Evolutionary conservation across 2,329 filamentous ascomycete genomes (phyloP).

Genomic region (Fonsecaea pugnacius): DNA sequence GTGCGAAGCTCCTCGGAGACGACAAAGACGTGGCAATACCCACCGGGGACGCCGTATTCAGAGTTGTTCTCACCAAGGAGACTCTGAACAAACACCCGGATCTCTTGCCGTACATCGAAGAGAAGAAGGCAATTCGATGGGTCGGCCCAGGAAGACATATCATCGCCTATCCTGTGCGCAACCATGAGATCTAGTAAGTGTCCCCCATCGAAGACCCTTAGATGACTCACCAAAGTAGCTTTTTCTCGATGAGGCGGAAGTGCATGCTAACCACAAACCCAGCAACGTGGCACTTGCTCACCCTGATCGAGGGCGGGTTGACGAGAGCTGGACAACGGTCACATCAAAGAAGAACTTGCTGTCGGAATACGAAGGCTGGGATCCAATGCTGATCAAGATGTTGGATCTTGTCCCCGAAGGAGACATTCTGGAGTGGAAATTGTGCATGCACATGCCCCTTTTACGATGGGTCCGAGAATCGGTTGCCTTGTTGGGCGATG

Average conservation of each 20-base stretch:
- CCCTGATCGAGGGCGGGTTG: conserved; percentile 62
- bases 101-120: conserved; percentile 37
- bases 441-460: conserved; percentile 65
- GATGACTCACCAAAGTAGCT: neutral
- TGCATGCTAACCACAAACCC: neutral
- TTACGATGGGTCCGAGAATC: conserved; percentile 60
- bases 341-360: conserved; percentile 66
- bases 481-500: conserved; percentile 48
- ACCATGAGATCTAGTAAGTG: conserved; percentile 62
- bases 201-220: neutral
- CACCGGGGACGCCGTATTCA: conserved; percentile 42
- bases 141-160: conserved; percentile 41
- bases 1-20: conserved; percentile 25
- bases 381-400: conserved; percentile 63
- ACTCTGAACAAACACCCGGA: conserved; percentile 38
- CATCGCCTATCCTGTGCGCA: conserved; percentile 43
- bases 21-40: conserved; percentile 44
- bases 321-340: conserved; percentile 67
- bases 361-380: conserved; percentile 63
- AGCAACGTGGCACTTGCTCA: conserved; percentile 66
- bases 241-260: neutral
- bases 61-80: conserved; percentile 37
- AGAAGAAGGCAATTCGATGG: conserved; percentile 42
- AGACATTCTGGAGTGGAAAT: conserved; percentile 69
- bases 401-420: conserved; percentile 65